These are phyloP conservation scores for Gossypium rotundifolium DNA, from an alignment of 345 rosid genomes.

Conservation along the genomic window DNA sequence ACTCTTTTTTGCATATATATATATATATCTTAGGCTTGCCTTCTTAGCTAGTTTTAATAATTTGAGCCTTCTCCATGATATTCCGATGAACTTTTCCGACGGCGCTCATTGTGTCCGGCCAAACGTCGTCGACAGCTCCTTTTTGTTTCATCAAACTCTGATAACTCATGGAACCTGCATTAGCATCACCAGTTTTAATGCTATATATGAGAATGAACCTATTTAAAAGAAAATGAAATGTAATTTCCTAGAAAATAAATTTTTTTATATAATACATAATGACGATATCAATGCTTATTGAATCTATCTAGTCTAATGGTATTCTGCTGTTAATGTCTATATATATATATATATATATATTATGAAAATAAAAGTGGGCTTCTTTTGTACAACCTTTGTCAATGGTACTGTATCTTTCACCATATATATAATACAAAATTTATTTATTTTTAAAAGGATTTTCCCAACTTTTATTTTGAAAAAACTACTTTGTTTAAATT, in stretches of 20 bases:
- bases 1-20: background rate
- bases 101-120: slow-evolving; percentile 87
- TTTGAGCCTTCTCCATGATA: slow-evolving; percentile 39
- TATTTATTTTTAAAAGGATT: too few relatives aligned
- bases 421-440: too few relatives aligned
- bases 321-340: too few relatives aligned
- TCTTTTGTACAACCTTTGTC: background rate
- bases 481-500: too few relatives aligned
- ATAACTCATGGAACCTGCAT: slow-evolving; percentile 68
- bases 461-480: too few relatives aligned
- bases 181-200: background rate
- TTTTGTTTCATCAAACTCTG: slow-evolving; percentile 74
- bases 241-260: background rate
- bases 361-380: background rate
- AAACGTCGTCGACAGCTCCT: slow-evolving; percentile 83
- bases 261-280: too few relatives aligned
- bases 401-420: background rate
- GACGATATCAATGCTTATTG: too few relatives aligned
- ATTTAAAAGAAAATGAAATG: background rate
- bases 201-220: background rate
- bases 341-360: background rate
- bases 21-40: background rate
- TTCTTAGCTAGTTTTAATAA: slow-evolving; percentile 4
- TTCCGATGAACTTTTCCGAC: slow-evolving; percentile 57
- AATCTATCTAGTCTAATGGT: too few relatives aligned